Evolutionary conservation across 139 green algal species (phyloP).

Genomic region (Micractinium conductrix): DNA sequence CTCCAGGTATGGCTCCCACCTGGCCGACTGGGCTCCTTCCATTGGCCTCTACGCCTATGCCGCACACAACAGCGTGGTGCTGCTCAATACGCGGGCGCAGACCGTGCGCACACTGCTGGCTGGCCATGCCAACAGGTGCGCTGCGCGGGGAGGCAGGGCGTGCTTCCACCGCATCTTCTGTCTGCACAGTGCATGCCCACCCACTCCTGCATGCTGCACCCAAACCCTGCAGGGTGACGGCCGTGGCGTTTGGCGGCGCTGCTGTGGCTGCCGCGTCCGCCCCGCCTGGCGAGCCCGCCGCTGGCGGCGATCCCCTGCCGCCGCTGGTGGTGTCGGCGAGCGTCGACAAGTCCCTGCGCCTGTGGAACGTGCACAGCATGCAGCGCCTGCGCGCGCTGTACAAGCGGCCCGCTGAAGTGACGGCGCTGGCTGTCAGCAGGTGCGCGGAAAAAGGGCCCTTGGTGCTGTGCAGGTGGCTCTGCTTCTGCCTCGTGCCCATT

Average conservation of each 20-base stretch:
- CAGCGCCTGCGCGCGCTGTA: conserved; percentile 14
- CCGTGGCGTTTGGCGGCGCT: conserved; percentile 22
- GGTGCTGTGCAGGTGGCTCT: not conserved
- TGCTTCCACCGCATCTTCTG: no score
- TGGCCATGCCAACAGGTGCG: conserved; percentile 39
- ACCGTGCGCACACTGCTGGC: conserved; percentile 31
- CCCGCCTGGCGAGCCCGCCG: no score
- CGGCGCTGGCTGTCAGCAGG: conserved; percentile 11
- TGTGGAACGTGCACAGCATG: conserved; percentile 25
- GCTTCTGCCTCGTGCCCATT: not conserved
- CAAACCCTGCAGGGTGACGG: conserved; percentile 34
- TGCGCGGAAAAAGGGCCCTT: not conserved
- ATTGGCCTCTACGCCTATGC: conserved; percentile 30
- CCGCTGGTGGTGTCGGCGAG: conserved; percentile 4
- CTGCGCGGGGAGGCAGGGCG: not conserved
- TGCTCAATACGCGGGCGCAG: conserved; percentile 13
- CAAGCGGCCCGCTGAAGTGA: conserved; percentile 46
- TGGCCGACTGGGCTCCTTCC: conserved; percentile 5
- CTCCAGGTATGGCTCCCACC: conserved; percentile 43
- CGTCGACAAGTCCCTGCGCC: conserved; percentile 18
- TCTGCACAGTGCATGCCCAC: no score
- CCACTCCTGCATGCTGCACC: no score
- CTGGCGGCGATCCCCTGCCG: not conserved
- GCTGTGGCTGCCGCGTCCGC: not conserved
- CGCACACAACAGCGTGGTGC: conserved; percentile 37